Evolutionary conservation across 352 stramenopile genomes (phyloP).

Genomic region (Hyphochytrium catenoides): DNA sequence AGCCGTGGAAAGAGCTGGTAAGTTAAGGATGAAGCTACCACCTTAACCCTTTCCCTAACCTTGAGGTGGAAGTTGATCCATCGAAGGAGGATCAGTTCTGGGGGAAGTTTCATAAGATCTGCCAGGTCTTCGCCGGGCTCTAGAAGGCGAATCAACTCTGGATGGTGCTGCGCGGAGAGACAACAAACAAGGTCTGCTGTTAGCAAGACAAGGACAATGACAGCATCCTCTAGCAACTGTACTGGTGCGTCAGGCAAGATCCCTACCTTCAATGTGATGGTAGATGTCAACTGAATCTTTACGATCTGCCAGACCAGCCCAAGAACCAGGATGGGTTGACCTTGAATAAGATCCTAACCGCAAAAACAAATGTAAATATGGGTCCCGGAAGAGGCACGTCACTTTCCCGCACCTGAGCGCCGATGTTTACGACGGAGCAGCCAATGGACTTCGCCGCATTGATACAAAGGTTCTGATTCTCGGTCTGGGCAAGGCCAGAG

Average conservation of each 20-base stretch:
- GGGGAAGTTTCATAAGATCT: conserved; percentile 64
- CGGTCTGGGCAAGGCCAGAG: conserved; percentile 15
- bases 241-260: no score
- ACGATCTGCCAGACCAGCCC: conserved; percentile 81
- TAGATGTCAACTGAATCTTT: conserved; percentile 71
- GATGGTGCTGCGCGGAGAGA: no score
- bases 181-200: no score
- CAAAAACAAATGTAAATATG: no score
- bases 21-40: conserved; percentile 11
- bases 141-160: conserved; percentile 59
- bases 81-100: conserved; percentile 67
- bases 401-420: conserved; percentile 27
- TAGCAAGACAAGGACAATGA: no score
- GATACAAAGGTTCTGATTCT: conserved; percentile 76
- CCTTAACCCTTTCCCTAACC: conserved; percentile 32
- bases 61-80: conserved; percentile 83
- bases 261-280: conserved; percentile 75
- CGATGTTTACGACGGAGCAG: conserved; percentile 78
- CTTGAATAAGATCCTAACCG: conserved; percentile 44
- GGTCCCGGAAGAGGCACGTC: no score
- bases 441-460: conserved; percentile 76
- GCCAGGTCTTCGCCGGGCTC: conserved; percentile 61
- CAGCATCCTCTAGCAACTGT: no score
- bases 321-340: conserved; percentile 64
- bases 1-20: neutral